phyloP scores from a whole-genome alignment of 768 basidiomycete genomes.

The Rhizopogon rudus region DNA sequence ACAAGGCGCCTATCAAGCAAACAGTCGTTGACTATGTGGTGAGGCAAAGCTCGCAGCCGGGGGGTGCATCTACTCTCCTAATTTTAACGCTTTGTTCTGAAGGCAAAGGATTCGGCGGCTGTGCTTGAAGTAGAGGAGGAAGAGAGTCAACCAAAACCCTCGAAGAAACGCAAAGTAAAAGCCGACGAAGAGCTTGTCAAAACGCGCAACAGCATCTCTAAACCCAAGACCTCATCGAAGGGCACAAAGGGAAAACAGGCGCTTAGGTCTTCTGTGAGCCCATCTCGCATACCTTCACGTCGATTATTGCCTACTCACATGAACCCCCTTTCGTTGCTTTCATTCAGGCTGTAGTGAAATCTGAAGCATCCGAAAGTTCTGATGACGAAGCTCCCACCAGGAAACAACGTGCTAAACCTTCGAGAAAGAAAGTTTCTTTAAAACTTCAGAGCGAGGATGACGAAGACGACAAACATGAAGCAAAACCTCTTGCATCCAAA shows the following conservation, averaged over 20 bases:
- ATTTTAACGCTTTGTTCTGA: neutral
- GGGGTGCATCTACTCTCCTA: neutral
- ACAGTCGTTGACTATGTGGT: conserved; percentile 13
- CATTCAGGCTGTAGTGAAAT: neutral
- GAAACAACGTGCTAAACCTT: neutral
- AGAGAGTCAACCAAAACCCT: neutral
- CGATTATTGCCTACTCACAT: neutral
- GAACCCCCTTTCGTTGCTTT: neutral
- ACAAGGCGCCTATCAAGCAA: conserved; percentile 43
- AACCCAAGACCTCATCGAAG: neutral
- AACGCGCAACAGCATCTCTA: neutral
- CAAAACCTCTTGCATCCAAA: neutral
- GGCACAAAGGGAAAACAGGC: neutral
- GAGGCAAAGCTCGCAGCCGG: neutral
- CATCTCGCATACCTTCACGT: neutral
- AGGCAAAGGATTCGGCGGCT: neutral
- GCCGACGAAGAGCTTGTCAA: neutral
- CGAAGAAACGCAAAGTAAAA: conserved; percentile 8
- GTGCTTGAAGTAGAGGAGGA: conserved; percentile 1
- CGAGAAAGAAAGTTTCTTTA: neutral
- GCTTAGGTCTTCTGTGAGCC: neutral
- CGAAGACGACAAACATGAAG: neutral
- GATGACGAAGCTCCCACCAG: neutral
- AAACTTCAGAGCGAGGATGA: neutral
- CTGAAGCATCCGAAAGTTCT: neutral